Percentiles rank a stretch among this genome's conserved stretches.
These are phyloP conservation scores for Eucalyptus dawsonii DNA, from an alignment of 345 rosid species.

Conservation along the genomic window DNA sequence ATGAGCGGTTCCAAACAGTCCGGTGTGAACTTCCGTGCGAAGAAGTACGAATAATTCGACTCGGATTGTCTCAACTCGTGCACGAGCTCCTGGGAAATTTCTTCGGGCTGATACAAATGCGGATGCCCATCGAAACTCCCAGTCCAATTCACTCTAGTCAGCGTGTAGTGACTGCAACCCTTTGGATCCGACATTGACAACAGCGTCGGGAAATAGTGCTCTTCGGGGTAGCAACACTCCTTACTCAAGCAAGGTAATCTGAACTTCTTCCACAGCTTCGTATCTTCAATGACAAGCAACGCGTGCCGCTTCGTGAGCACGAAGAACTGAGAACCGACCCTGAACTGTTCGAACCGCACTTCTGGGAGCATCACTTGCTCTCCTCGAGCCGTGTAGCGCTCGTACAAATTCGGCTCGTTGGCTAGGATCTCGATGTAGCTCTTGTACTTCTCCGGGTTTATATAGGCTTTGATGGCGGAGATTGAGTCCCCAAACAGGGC, in stretches of 20 bases:
- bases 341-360: conserved; percentile 38
- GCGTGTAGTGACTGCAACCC: conserved; percentile 51
- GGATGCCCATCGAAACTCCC: conserved; percentile 73
- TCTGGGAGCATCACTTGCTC: conserved; percentile 53
- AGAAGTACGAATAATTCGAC: conserved; percentile 36
- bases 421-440: conserved; percentile 75
- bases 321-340: conserved; percentile 91
- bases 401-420: conserved; percentile 40
- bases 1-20: conserved; percentile 54
- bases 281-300: conserved; percentile 42
- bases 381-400: conserved; percentile 63
- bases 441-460: conserved; percentile 14
- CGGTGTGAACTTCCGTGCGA: conserved; percentile 74
- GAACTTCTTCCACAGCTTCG: conserved; percentile 69
- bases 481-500: conserved; percentile 34
- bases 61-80: conserved; percentile 36
- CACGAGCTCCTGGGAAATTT: conserved; percentile 37
- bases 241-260: conserved; percentile 41
- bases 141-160: conserved; percentile 86
- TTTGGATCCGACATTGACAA: conserved; percentile 53
- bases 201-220: conserved; percentile 84
- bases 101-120: conserved; percentile 24
- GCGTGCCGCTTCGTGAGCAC: conserved; percentile 64
- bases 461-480: conserved; percentile 5
- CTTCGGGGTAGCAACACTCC: conserved; percentile 72